These are phyloP conservation scores for Hura crepitans DNA, from an alignment of 441 rosid genomes.

Conservation along the genomic window DNA sequence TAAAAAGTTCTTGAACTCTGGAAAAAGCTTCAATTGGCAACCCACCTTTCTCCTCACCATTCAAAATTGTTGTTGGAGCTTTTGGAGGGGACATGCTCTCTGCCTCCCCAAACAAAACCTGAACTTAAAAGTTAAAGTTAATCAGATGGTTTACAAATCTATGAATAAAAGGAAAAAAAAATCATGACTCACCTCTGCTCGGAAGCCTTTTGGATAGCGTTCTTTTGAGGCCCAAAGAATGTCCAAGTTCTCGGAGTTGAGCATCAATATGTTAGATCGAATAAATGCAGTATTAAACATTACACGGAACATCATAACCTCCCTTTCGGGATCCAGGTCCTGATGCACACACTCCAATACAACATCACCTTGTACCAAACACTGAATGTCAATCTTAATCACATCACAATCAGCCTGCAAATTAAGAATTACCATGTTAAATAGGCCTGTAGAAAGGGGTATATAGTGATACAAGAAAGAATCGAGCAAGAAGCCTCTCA, in stretches of 20 bases:
- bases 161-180: not conserved
- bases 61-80: constrained; percentile 59
- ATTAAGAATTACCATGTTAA: constrained; percentile 17
- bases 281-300: constrained; percentile 96
- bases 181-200: constrained; percentile 64
- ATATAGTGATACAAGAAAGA: not conserved
- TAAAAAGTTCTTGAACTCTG: constrained; percentile 91
- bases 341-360: constrained; percentile 91
- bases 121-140: constrained; percentile 23
- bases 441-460: constrained; percentile 17
- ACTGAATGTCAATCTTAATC: constrained; percentile 89
- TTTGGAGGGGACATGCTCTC: constrained; percentile 61
- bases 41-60: constrained; percentile 93
- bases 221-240: constrained; percentile 95
- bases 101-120: constrained; percentile 93
- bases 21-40: constrained; percentile 96
- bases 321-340: constrained; percentile 87
- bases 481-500: constrained; percentile 23
- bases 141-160: constrained; percentile 10
- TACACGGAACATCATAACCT: constrained; percentile 95
- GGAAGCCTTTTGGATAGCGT: constrained; percentile 83
- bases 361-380: constrained; percentile 95
- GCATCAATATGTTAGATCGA: constrained; percentile 91
- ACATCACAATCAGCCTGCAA: constrained; percentile 91
- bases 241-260: constrained; percentile 89